Base-by-base conservation (phyloP, 108 stramenopile genomes). In the Schizochytrium sp. region DNA sequence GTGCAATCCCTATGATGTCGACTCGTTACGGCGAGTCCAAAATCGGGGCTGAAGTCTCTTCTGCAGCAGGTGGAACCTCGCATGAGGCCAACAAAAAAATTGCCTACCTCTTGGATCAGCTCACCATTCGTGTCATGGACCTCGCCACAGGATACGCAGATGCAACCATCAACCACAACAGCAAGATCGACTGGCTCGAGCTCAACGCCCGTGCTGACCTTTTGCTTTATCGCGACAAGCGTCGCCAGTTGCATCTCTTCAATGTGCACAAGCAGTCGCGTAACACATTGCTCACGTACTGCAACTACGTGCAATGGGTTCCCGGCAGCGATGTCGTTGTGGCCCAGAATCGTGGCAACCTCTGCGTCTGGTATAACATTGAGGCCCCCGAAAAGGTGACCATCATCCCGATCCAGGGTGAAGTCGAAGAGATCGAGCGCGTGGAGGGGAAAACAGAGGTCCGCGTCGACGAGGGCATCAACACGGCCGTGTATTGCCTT, bases 301-400 rank as follows among this genome's bases (percentile, higher is more conserved):
- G 94, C 90, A 91, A 88, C 21, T 95, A 95, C 87, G 94, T 95
- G 48, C 94, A 95, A 90, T 95, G 94, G 94, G 94, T 95, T 6
- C 94, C 94, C 19, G 91, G 90, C 45, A 91, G 90, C 58, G 94
- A 95, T 87, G 94, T 95, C 19, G 93, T 95, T 25, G 94, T 94
- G 1, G 93, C 94, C 12, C 94, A 95, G 88, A 92, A 63, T 59
- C 76, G 94, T 44, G 63, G 57, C 60, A 91, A 87, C 43, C 89
- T 95, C 19, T 93, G 94, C 88, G 93, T 95, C 53, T 95, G 94
- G 94, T 95, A 94, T 91, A 95, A 94, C 90, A 93, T 95, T 51
- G 71, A 91, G 87, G 91, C 92, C 18, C 93, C 94, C 16, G 92
- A 93, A 57, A 93, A 94, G 92, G 90, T 94, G 4, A 95, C 93